Percentiles rank a stretch among this genome's conserved stretches.
phyloP scores from a whole-genome alignment of 352 stramenopile species.

The Blastocystis sp. region DNA sequence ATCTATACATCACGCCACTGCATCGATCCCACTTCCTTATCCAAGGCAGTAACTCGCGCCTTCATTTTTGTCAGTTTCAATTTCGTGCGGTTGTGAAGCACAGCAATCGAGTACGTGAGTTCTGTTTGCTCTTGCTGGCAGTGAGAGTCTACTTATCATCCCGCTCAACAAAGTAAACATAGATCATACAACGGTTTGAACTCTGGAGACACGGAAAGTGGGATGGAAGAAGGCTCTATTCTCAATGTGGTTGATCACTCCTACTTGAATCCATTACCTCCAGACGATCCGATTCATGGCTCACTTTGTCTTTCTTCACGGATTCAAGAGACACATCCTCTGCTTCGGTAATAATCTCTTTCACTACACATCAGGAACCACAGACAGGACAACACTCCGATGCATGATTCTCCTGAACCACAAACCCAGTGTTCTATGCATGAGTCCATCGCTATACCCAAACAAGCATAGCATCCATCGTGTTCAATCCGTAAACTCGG shows the following conservation, averaged over 20 bases:
- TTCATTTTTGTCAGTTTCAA: neutral
- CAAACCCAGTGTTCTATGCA: slow-evolving; percentile 7
- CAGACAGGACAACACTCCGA: neutral
- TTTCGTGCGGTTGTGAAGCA: slow-evolving; percentile 31
- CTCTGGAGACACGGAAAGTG: slow-evolving; percentile 1
- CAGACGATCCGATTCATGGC: neutral
- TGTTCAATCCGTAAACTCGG: slow-evolving; percentile 17
- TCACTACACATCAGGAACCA: neutral
- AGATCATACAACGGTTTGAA: slow-evolving; percentile 40
- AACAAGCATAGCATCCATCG: slow-evolving; percentile 44
- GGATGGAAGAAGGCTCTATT: neutral
- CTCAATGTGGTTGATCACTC: neutral
- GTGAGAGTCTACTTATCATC: neutral
- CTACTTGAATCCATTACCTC: neutral
- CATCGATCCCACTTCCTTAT: neutral
- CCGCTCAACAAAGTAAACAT: neutral
- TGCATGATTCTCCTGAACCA: neutral
- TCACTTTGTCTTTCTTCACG: neutral
- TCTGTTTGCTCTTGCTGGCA: neutral
- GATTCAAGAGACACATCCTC: neutral
- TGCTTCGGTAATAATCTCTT: neutral
- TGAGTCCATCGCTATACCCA: neutral
- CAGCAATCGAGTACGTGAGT: neutral
- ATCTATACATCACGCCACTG: neutral
- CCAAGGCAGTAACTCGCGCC: neutral